Conservation (phyloP, 352 stramenopile species). For the Thalassiosira oceanica region DNA sequence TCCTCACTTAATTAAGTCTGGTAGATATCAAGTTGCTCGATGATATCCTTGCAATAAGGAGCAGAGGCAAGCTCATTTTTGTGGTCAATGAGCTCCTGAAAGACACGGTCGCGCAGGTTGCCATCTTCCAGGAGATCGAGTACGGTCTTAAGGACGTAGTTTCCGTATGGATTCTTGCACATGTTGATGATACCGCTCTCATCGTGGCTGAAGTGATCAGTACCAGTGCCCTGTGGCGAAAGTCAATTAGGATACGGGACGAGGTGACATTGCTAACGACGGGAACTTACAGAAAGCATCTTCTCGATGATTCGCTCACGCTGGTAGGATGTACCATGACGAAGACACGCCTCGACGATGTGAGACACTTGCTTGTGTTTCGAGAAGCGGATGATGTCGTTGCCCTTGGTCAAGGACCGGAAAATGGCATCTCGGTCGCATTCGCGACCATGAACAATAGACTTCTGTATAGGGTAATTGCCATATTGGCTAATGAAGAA, state of each 20-base stretch:
- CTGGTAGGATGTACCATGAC: constrained; percentile 67
- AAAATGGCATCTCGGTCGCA: constrained; percentile 72
- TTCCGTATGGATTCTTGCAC: constrained; percentile 78
- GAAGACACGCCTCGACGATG: constrained; percentile 76
- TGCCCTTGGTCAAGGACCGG: constrained; percentile 57
- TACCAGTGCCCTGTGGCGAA: background rate
- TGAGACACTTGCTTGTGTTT: constrained; percentile 80
- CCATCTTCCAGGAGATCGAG: constrained; percentile 74
- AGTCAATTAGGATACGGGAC: constrained; percentile 11
- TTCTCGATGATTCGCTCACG: constrained; percentile 65
- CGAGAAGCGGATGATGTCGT: constrained; percentile 70
- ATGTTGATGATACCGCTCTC: constrained; percentile 71
- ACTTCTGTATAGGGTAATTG: constrained; percentile 99
- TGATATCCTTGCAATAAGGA: no score
- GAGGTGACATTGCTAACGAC: background rate
- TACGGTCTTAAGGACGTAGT: constrained; percentile 81
- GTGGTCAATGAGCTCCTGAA: constrained; percentile 70
- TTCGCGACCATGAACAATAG: constrained; percentile 90
- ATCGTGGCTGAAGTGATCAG: constrained; percentile 27
- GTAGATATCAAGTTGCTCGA: no score
- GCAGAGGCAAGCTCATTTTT: no score
- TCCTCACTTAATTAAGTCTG: no score
- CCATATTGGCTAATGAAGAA: no score
- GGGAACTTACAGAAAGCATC: constrained; percentile 72
- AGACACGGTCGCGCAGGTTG: constrained; percentile 59